phyloP scores from a whole-genome alignment of 75 land plant species.

The Pinus tabuliformis region DNA sequence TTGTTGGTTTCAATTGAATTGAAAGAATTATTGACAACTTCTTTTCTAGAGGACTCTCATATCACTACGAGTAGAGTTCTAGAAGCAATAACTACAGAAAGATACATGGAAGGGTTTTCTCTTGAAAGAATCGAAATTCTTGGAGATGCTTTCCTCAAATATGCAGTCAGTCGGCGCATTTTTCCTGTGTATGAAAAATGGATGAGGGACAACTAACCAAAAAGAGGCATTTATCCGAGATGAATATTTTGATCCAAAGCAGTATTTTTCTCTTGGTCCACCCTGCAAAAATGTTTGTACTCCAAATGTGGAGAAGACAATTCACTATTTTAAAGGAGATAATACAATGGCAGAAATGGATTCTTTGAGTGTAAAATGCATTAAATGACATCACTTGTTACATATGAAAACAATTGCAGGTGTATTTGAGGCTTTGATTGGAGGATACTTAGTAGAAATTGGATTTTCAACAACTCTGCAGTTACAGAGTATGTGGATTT shows the following conservation, averaged over 20 bases:
- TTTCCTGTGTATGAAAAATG: slow-evolving; percentile 56
- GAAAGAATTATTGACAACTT: slow-evolving; percentile 35
- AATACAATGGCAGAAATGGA: slow-evolving; percentile 9
- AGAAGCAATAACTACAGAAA: slow-evolving; percentile 89
- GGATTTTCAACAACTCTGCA: slow-evolving; percentile 74
- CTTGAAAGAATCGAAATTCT: slow-evolving; percentile 90
- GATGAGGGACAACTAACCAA: slow-evolving; percentile 86
- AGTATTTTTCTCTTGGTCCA: too few species aligned
- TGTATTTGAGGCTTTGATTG: slow-evolving; percentile 91
- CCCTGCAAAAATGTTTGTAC: too few species aligned
- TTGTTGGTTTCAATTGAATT: slow-evolving; percentile 80
- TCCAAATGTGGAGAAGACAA: too few species aligned
- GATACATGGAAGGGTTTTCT: slow-evolving; percentile 76
- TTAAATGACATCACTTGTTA: slow-evolving; percentile 66
- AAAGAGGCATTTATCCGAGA: slow-evolving; percentile 80
- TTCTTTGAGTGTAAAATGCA: slow-evolving; percentile 34
- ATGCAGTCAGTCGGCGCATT: slow-evolving; percentile 72
- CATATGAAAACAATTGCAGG: slow-evolving; percentile 90
- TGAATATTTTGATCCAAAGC: slow-evolving; percentile 52
- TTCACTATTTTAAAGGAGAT: slow-evolving; percentile 20
- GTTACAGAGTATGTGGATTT: slow-evolving; percentile 51
- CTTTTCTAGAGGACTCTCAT: slow-evolving; percentile 61
- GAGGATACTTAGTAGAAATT: slow-evolving; percentile 81
- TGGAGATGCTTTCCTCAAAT: slow-evolving; percentile 96
- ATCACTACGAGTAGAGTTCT: slow-evolving; percentile 64